These are phyloP conservation scores for Spergularia bocconei DNA, from an alignment of 148 eudicot genomes.

Conservation along the genomic window DNA sequence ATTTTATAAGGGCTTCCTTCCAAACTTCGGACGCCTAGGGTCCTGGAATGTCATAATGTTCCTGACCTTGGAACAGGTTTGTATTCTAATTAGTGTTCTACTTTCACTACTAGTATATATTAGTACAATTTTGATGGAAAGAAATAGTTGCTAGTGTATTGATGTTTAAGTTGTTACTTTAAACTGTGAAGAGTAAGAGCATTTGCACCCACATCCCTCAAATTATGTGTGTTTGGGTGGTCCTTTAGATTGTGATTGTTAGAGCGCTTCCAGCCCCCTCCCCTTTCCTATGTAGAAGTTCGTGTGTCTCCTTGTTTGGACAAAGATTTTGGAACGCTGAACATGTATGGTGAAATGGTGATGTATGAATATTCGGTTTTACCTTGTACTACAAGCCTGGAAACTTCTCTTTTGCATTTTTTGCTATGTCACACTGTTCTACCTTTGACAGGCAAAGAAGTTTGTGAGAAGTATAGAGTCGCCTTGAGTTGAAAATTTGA, in stretches of 20 bases:
- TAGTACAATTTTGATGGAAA: too few relatives aligned
- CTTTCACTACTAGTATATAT: neutral
- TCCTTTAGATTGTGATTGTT: too few relatives aligned
- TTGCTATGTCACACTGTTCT: constrained; percentile 3
- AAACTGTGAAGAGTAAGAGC: too few relatives aligned
- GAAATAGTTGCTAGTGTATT: too few relatives aligned
- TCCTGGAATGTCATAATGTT: constrained; percentile 99
- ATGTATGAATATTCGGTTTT: neutral
- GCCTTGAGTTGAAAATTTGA: constrained; percentile 27
- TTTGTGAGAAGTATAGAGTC: constrained; percentile 60
- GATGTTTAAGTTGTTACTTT: too few relatives aligned
- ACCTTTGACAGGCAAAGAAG: constrained; percentile 67
- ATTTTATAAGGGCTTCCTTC: constrained; percentile 93
- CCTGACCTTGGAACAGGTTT: constrained; percentile 95
- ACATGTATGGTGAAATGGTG: neutral
- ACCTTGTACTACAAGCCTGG: neutral
- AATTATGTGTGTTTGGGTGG: too few relatives aligned
- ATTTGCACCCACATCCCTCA: too few relatives aligned
- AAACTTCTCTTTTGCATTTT: neutral
- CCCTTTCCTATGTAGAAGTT: neutral
- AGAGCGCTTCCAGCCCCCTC: too few relatives aligned
- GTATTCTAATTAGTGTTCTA: constrained; percentile 13
- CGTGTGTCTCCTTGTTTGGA: neutral
- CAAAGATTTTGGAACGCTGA: neutral
- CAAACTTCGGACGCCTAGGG: constrained; percentile 91